Conservation (phyloP, 1,284 basidiomycete species). For the Ganoderma meredithae region DNA sequence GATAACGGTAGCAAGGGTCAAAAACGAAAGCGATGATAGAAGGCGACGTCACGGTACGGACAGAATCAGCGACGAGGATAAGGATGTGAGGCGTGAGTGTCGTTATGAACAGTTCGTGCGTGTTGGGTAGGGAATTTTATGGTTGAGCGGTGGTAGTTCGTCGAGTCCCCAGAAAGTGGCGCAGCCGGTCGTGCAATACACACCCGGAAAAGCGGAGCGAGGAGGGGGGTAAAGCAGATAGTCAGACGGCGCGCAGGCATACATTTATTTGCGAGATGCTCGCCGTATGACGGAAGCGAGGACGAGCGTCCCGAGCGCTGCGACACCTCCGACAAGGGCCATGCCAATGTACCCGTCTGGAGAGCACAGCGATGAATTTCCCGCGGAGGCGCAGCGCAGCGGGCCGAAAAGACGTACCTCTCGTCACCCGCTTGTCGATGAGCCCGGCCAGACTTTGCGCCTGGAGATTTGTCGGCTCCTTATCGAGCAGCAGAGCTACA, state of each 20-base stretch:
- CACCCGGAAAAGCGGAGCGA: background rate
- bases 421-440: slow-evolving; percentile 88
- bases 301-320: slow-evolving; percentile 85
- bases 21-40: slow-evolving; percentile 9
- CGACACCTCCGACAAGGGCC: slow-evolving; percentile 91
- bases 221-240: background rate
- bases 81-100: background rate
- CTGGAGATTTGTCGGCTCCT: slow-evolving; percentile 95
- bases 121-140: background rate
- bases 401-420: slow-evolving; percentile 63
- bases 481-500: slow-evolving; percentile 90
- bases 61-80: too few species aligned
- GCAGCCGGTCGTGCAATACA: background rate
- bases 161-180: background rate
- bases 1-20: slow-evolving; percentile 20
- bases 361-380: background rate
- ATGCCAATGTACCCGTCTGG: slow-evolving; percentile 93
- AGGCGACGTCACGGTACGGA: slow-evolving; percentile 5
- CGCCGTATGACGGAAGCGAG: slow-evolving; percentile 88
- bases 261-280: slow-evolving; percentile 72
- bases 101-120: slow-evolving; percentile 4
- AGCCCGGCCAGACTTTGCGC: slow-evolving; percentile 86
- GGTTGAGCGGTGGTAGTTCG: slow-evolving; percentile 2
- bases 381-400: background rate
- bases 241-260: slow-evolving; percentile 27